A percentile compares a stretch with the other conserved stretches of the same genome.
These are phyloP conservation scores for Candida koratica DNA, from an alignment of 805 yeast genomes.

Conservation along the genomic window DNA sequence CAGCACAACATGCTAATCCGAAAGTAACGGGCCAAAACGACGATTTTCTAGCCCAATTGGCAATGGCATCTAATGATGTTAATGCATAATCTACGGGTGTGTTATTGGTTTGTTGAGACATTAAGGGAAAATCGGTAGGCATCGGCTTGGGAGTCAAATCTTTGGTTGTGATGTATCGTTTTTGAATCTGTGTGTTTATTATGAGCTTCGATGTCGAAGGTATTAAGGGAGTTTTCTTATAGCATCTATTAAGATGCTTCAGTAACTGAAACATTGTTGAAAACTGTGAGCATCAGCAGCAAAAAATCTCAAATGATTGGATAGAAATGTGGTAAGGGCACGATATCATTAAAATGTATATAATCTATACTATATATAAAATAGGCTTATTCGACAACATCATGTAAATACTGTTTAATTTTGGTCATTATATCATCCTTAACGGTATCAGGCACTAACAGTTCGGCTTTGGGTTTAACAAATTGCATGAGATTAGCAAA, in stretches of 20 bases:
- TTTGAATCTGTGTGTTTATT: too few relatives aligned
- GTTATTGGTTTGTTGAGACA: constrained; percentile 54
- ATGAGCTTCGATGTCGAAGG: too few relatives aligned
- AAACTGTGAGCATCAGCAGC: constrained; percentile 28
- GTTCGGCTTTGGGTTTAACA: constrained; percentile 63
- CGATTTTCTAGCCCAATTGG: constrained; percentile 89
- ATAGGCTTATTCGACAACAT: constrained; percentile 19
- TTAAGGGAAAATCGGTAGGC: constrained; percentile 67
- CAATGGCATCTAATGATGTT: constrained; percentile 75
- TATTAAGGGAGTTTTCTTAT: too few relatives aligned
- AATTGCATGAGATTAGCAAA: constrained; percentile 49
- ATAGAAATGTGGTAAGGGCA: constrained; percentile 4
- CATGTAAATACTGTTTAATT: constrained; percentile 57
- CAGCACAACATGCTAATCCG: constrained; percentile 91
- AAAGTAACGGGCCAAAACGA: constrained; percentile 93
- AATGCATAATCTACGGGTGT: constrained; percentile 72
- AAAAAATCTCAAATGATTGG: constrained; percentile 34
- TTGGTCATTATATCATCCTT: constrained; percentile 55
- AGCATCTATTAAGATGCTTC: too few relatives aligned
- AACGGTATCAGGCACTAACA: constrained; percentile 66
- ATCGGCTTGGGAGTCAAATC: constrained; percentile 49
- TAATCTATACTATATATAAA: background rate
- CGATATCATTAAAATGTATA: background rate
- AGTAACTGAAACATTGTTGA: constrained; percentile 25
- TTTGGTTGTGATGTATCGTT: constrained; percentile 18